Base-by-base conservation (phyloP, 345 rosid species). In the Hevea brasiliensis region DNA sequence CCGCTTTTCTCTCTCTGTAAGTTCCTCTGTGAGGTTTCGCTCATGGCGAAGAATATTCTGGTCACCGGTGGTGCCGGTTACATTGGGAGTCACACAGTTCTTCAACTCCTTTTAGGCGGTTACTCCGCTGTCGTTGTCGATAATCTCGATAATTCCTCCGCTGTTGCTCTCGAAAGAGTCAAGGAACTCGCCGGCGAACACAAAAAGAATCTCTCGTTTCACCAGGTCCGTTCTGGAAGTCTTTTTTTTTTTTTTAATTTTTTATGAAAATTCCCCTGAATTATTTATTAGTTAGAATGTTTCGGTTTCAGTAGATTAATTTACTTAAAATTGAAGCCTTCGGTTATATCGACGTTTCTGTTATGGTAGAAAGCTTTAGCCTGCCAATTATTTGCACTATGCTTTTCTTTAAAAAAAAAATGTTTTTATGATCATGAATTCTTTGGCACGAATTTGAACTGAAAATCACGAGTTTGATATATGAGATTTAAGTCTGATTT, bases 11-110 rank as follows among this genome's bases (percentile, higher is more conserved):
- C 61, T 48, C 14, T 21, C 47, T 58, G 41, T n/a, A n/a, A n/a
- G n/a, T 41, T 55, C 24, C 44, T 24, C 23, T n/a, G 13, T 24
- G 24, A 12, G 9, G 9, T 32, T 37, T 15, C 1, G 42, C 54
- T 45, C 27, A 86, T 84, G 89, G 77, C 81, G 65, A 77, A 45
- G 70, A 86, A 41, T 67, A 79, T 95, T 65, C 81, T 96, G 64
- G 98, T 96, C 26, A 91, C 96, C 71, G 99, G 99, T 10, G 99
- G 99, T 44, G 97, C 99, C 77, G 99, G 98, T 61, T 96, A 91
- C 82, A 96, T 93, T 68, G 99, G 99, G 6, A 93, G 92, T 72
- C 99, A 96, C 85, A 89, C 99, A 3, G 99, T 93, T 63, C 91
- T 96, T 56, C 98, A 96, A 82, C 83, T 96, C 67, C 90, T 96